Evolutionary conservation across 495 filamentous ascomycete species (phyloP).

Genomic region (Penicillium waksmanii): DNA sequence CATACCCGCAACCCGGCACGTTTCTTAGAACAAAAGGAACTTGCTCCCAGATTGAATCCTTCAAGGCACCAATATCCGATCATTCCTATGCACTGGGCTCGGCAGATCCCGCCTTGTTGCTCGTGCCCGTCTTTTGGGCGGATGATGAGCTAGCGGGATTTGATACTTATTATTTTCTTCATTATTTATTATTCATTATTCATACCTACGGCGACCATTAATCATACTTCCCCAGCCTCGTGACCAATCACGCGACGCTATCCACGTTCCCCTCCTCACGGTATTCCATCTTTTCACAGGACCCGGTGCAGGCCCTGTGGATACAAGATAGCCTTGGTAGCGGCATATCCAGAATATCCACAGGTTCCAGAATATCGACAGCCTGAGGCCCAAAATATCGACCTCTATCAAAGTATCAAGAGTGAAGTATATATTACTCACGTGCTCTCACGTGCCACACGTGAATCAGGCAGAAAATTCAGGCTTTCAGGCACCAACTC

Average conservation of each 20-base stretch:
- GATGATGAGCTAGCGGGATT: neutral
- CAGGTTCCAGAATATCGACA: too few relatives aligned
- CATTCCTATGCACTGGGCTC: conserved; percentile 6
- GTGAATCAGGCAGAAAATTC: neutral
- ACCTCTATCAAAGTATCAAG: neutral
- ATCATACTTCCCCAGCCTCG: conserved; percentile 14
- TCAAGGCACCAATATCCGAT: conserved; percentile 12
- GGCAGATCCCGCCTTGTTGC: conserved; percentile 13
- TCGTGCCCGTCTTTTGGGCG: neutral
- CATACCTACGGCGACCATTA: neutral
- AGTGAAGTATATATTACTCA: neutral
- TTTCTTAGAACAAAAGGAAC: conserved; percentile 23
- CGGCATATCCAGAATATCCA: too few relatives aligned
- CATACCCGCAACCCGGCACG: conserved; percentile 22
- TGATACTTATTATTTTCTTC: neutral
- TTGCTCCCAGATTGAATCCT: conserved; percentile 19
- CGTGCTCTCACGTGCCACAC: conserved; percentile 3
- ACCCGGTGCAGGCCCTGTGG: neutral
- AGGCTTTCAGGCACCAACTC: conserved; percentile 13
- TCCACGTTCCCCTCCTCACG: conserved; percentile 18
- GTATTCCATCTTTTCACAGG: neutral
- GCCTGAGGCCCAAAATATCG: too few relatives aligned
- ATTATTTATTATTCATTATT: conserved; percentile 3
- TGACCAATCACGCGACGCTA: conserved; percentile 33
- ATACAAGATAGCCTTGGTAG: neutral